Evolutionary conservation across 1,284 basidiomycete genomes (phyloP).

Genomic region (Neotropicomus parvogracilis): DNA sequence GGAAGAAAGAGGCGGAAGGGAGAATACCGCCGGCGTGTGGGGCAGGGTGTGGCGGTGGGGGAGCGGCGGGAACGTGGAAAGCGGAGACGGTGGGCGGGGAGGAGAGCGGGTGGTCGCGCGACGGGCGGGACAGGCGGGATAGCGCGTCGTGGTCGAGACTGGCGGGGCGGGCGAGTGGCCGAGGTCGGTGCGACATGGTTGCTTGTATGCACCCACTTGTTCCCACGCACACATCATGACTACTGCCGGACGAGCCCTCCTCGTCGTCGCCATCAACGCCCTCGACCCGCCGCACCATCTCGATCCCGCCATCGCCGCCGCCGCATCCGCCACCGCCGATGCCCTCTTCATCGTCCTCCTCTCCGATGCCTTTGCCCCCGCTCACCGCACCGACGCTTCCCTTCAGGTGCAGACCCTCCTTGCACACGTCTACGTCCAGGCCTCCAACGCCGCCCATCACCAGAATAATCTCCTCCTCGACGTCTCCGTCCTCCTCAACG

Average conservation of each 20-base stretch:
- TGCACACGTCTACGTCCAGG: conserved; percentile 72
- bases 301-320: conserved; percentile 47
- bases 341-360: conserved; percentile 61
- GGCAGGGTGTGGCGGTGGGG: conserved; percentile 39
- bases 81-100: conserved; percentile 30
- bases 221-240: conserved; percentile 12
- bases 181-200: background rate
- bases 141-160: conserved; percentile 21
- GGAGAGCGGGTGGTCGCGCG: conserved; percentile 24
- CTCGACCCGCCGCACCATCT: conserved; percentile 54
- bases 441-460: conserved; percentile 65
- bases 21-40: conserved; percentile 71
- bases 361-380: conserved; percentile 49
- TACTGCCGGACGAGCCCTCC: conserved; percentile 33
- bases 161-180: conserved; percentile 7
- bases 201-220: background rate
- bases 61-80: conserved; percentile 18
- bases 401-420: conserved; percentile 61
- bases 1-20: conserved; percentile 72
- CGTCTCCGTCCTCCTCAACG: conserved; percentile 63
- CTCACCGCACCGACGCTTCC: conserved; percentile 54
- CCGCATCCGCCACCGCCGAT: conserved; percentile 43
- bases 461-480: conserved; percentile 64
- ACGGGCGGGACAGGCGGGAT: conserved; percentile 2
- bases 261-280: conserved; percentile 50